Evolutionary conservation across 192 early-diverging fungal genomes (phyloP), one percentile per base, ranked within the genome.

Genomic region (Jimgerdemannia lactiflua): DNA sequence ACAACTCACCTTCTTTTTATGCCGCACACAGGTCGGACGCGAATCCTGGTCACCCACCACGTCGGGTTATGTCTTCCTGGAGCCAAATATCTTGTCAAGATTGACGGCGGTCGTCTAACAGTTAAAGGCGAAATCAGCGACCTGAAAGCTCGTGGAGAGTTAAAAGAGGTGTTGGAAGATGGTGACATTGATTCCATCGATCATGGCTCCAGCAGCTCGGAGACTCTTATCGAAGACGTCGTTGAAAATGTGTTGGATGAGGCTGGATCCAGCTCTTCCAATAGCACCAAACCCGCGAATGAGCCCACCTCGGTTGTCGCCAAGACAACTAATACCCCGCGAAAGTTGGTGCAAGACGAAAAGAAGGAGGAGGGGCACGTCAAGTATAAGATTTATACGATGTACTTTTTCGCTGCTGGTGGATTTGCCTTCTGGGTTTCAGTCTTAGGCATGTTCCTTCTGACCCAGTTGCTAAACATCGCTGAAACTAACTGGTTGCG

Each of bases 41-140:
- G 91, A 18, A 79, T 98, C 11, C 85, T 98, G 14, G 95, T 97
- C 42, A 95, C 95, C 1, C 97, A 97, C 77, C 91, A 94, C 69
- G 87, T 92, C 17, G 67, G 86, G 3, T 77, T 88, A 19, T 91
- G 90, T 44, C 79, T 92, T 63, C 73, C 81, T 4, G 89, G 86
- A 41, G 83, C 82, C 65, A 77, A 78, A 19, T 76, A 85, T 40
- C 77, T 94, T 7, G 86, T 88, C 0, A 76, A 85, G 9, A 74
- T 94, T 68, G 75, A 83, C 4, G 81, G 86, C 41, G 91, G 91
- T 42, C 80, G 79, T 0, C 82, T 90, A n/a, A 71, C 67, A 3
- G 54, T 81, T 41, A 70, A 73, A 59, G 85, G 80, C 63, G 70
- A 73, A 6, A 75, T 77, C 41, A 42, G 67, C 3, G 75, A 84